A percentile compares a stretch with the other conserved stretches of the same genome.
Evolutionary conservation across 441 rosid genomes (phyloP).

Genomic region (Erodium moschatum): DNA sequence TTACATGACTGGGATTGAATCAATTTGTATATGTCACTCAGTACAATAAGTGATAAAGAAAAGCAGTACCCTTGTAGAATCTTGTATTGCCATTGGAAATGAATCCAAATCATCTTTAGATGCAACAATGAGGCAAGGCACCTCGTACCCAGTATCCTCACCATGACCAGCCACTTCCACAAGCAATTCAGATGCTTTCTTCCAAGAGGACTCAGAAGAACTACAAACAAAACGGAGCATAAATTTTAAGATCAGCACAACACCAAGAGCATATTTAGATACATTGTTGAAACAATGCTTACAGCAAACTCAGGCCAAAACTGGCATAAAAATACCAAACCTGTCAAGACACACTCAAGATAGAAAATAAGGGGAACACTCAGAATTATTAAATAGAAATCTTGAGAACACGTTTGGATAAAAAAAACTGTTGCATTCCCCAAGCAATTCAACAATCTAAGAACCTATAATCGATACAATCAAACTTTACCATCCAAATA

Average conservation of each 20-base stretch:
- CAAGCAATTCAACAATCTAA: too few species aligned
- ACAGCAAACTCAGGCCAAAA: background rate
- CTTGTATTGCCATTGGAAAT: conserved; percentile 47
- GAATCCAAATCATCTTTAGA: conserved; percentile 66
- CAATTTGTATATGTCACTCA: background rate
- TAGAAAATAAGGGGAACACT: too few species aligned
- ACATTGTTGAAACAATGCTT: background rate
- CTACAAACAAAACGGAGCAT: conserved; percentile 28
- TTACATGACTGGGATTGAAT: background rate
- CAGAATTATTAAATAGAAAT: too few species aligned
- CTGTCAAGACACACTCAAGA: too few species aligned
- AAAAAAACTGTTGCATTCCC: too few species aligned
- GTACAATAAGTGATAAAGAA: background rate
- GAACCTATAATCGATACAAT: too few species aligned
- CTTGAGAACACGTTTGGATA: too few species aligned
- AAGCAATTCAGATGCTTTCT: conserved; percentile 50
- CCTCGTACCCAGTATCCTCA: conserved; percentile 45
- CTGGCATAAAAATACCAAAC: too few species aligned
- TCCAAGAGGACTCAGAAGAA: conserved; percentile 63
- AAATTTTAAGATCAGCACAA: background rate
- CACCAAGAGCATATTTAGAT: background rate
- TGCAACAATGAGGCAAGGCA: conserved; percentile 58
- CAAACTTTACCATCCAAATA: too few species aligned
- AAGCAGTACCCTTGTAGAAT: conserved; percentile 47
- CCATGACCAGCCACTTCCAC: conserved; percentile 58